phyloP scores from a whole-genome alignment of 2,329 filamentous ascomycete genomes.

The Pseudocercospora eumusae region DNA sequence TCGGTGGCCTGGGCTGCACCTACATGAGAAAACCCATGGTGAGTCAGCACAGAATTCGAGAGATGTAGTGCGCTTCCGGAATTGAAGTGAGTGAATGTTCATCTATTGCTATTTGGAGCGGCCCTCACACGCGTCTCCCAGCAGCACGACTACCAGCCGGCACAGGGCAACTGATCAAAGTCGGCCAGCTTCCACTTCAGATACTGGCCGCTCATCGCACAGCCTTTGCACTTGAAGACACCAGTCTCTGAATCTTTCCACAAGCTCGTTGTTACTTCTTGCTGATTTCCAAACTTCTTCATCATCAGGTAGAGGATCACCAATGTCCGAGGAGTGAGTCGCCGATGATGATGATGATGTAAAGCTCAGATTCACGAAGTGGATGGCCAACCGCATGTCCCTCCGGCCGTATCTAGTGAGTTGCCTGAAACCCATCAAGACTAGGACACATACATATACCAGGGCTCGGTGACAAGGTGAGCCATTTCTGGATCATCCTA shows the following conservation, averaged over 20 bases:
- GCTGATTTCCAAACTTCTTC: conserved; percentile 37
- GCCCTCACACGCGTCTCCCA: conserved; percentile 65
- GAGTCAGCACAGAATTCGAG: too few species aligned
- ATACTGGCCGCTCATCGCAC: conserved; percentile 52
- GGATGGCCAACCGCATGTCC: conserved; percentile 40
- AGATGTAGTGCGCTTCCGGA: background rate
- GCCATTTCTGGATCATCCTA: conserved; percentile 33
- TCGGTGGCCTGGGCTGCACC: conserved; percentile 65
- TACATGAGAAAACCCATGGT: background rate
- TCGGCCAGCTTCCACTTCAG: conserved; percentile 64
- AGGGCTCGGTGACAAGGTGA: conserved; percentile 33
- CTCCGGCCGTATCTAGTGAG: conserved; percentile 40
- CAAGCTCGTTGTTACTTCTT: conserved; percentile 33
- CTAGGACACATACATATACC: conserved; percentile 21
- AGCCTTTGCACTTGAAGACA: conserved; percentile 36
- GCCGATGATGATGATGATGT: conserved; percentile 40
- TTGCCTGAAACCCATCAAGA: too few species aligned
- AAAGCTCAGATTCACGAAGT: conserved; percentile 36
- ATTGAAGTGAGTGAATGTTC: background rate
- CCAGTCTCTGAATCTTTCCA: conserved; percentile 37
- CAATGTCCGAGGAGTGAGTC: conserved; percentile 27
- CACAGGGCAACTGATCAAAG: conserved; percentile 58
- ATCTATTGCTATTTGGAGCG: background rate
- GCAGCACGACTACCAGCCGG: conserved; percentile 55
- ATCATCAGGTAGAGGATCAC: conserved; percentile 25